Evolutionary conservation across 495 filamentous ascomycete genomes (phyloP).

Genomic region (Neurospora discreta): DNA sequence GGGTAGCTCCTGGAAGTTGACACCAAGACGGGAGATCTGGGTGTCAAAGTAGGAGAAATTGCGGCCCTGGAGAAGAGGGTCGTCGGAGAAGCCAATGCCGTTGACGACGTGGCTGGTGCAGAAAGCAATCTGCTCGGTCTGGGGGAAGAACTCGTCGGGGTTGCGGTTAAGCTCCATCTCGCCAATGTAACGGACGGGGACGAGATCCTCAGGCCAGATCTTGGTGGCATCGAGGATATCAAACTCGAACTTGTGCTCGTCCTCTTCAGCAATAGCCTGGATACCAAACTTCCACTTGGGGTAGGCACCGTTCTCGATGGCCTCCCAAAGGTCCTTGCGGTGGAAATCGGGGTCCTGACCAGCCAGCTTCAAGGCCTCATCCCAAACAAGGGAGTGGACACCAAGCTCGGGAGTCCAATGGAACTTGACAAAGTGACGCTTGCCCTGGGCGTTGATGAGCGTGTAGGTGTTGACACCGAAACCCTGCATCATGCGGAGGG

Average conservation of each 20-base stretch:
- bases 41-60: slow-evolving; percentile 88
- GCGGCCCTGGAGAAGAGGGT: slow-evolving; percentile 71
- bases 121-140: slow-evolving; percentile 79
- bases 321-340: slow-evolving; percentile 67
- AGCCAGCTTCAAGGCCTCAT: slow-evolving; percentile 71
- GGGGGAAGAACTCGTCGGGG: slow-evolving; percentile 74
- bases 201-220: slow-evolving; percentile 74
- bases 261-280: slow-evolving; percentile 59
- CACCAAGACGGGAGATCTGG: slow-evolving; percentile 68
- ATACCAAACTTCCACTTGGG: slow-evolving; percentile 81
- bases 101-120: slow-evolving; percentile 79
- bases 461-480: slow-evolving; percentile 83
- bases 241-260: slow-evolving; percentile 75
- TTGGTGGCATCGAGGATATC: slow-evolving; percentile 91
- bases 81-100: slow-evolving; percentile 78
- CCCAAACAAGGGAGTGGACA: slow-evolving; percentile 79
- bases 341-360: slow-evolving; percentile 87
- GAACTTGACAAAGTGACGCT: slow-evolving; percentile 75
- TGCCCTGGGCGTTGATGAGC: slow-evolving; percentile 57
- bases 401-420: slow-evolving; percentile 67
- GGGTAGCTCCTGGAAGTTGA: slow-evolving; percentile 79
- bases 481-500: slow-evolving; percentile 82
- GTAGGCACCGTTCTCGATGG: slow-evolving; percentile 63
- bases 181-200: slow-evolving; percentile 73
- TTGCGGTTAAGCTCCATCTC: slow-evolving; percentile 76